These are phyloP conservation scores for Cutaneotrichosporon dermatis DNA, from an alignment of 1,284 basidiomycete genomes.

Conservation along the genomic window DNA sequence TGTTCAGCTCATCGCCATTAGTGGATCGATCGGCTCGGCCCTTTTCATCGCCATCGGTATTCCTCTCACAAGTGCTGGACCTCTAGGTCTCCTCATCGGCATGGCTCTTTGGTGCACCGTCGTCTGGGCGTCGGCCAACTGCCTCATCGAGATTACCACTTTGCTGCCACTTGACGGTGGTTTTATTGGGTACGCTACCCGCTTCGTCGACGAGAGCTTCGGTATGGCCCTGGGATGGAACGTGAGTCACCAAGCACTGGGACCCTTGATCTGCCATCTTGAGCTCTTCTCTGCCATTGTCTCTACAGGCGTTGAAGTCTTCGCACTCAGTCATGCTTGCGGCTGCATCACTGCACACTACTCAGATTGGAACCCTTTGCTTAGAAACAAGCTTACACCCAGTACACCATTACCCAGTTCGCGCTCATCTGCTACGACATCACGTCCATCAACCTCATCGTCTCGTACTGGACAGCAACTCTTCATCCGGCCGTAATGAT, in stretches of 20 bases:
- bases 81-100: constrained; percentile 27
- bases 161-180: constrained; percentile 24
- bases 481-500: constrained; percentile 34
- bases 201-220: constrained; percentile 24
- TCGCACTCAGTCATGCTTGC: no score
- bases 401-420: constrained; percentile 23
- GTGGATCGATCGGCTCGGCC: constrained; percentile 19
- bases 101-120: constrained; percentile 21
- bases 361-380: no score
- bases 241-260: background rate
- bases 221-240: constrained; percentile 26
- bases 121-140: constrained; percentile 24
- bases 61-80: constrained; percentile 25
- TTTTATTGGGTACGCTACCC: constrained; percentile 21
- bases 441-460: constrained; percentile 8
- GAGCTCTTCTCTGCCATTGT: no score
- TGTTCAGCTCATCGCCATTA: constrained; percentile 31
- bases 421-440: constrained; percentile 26
- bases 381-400: background rate
- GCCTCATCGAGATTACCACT: constrained; percentile 27
- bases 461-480: constrained; percentile 27
- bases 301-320: no score
- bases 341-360: no score
- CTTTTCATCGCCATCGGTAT: constrained; percentile 29
- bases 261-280: no score